Base-by-base conservation (phyloP, 148 eudicot genomes). In the Vaccinium corymbosum region DNA sequence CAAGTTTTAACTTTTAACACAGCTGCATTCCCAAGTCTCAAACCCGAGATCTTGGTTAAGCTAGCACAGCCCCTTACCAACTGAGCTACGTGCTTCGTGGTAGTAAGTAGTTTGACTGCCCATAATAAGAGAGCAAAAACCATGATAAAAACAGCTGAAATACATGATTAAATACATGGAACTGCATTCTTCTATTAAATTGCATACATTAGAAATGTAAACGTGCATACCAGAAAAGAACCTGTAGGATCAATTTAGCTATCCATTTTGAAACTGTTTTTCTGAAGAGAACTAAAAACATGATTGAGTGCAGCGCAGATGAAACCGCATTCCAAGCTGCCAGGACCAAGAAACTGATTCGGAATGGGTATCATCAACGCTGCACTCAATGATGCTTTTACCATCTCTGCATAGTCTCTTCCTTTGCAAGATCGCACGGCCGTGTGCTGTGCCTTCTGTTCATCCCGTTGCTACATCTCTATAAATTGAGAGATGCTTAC, bases 331-430 rank as follows among this genome's bases (percentile, higher is more conserved):
- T 61, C n/a, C 25, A 29, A 6, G 19, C 14, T 3, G 17, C 52
- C n/a, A 6, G 4, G 3, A 49, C 0, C 0, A 1, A 70, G 7
- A 82, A 5, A 29, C 20, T 38, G 56, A 29, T 29, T n/a, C 6
- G 13, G 7, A 78, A 84, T 15, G 20, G 53, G 71, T 71, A 79
- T 89, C 92, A 88, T 92, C 94, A 92, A 91, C 91, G 93, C 93
- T 89, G 93, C 94, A 92, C 93, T 91, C 92, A 92, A 92, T 92
- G 89, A 92, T 79, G 87, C 81, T 85, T 87, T 92, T 86, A 59
- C 76, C 81, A 76, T 82, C 89, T 85, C 55, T 78, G 68, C 35
- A 38, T 55, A 29, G 59, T 32, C 25, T 32, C 76, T 46, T 76
- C 73, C 61, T 59, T 11, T 25, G 10, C 13, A 11, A 19, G 73